Base-by-base conservation (phyloP, 176 grass and related monocot genomes). In the Elaeis guineensis region DNA sequence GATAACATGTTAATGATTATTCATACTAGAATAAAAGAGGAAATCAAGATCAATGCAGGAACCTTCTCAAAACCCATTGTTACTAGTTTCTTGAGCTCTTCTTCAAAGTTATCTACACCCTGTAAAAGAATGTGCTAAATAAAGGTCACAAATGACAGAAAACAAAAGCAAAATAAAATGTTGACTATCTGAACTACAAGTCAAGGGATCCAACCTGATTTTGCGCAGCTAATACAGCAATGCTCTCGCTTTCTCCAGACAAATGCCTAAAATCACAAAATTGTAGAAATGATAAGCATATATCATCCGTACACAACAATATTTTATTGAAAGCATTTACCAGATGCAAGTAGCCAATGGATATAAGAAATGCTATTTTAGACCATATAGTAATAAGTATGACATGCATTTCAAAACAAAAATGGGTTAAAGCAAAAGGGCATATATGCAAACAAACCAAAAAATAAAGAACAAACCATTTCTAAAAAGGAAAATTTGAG, bases 41-140 rank as follows among this genome's bases (percentile, higher is more conserved):
- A 44, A 44, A 44, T 44, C 35, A 44, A 44, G 35, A 44, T 44
- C 35, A 44, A 44, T 44, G 35, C 35, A 76, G 73, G 56, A 80
- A 90, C 93, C 93, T 88, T 97, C 69, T 97, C 87, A 78, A 97
- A 97, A 9, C 87, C 93, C 93, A 97, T 91, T 52, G 55, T 76
- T 73, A 91, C 76, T 20, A 97, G 69, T 57, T 88, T 97, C 69
- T 85, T 83, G 48, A 91, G 87, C 58, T 97, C 93, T 82, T 97
- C 87, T 59, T 97, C 93, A 78, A 97, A 97, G 75, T 53, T 82
- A 85, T 91, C 93, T 19, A 64, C 5, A 83, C 23, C 74, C 93
- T 98, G 75, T 39, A 80, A 29, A 74, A 20, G 67, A 67, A 64
- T 66, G 69, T 57, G 60, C 7, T 44, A 77, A 73, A 72, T 8